Base-by-base conservation (phyloP, 176 grass and related monocot species). In the Echinochloa phyllopogon region DNA sequence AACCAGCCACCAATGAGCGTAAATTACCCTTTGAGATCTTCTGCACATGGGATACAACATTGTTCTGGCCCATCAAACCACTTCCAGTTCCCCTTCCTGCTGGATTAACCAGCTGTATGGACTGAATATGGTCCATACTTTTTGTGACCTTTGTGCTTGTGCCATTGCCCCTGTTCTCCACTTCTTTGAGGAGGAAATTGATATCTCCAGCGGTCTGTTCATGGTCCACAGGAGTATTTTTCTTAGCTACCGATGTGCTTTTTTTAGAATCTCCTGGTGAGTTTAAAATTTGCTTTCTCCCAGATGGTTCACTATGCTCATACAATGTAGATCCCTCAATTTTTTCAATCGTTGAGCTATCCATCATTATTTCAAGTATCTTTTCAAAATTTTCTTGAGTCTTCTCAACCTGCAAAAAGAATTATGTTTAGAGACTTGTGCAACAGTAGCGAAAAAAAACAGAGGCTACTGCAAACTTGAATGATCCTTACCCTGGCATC, bases 301-400 rank as follows among this genome's bases (percentile, higher is more conserved):
- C 82, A 86, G 83, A 90, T 69, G 65, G 20, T 87, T 82, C 80
- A 50, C 27, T 75, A 51, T 66, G 25, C 9, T 74, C 78, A 20
- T 27, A 78, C 5, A 37, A 41, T 74, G 58, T 81, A 86, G 45
- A 74, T 10, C 37, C 49, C 23, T 76, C 72, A 66, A 74, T 77
- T 8, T 80, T 70, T 80, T 77, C 90, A 69, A 50, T 41, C 51
- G 69, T 38, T 76, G 86, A 77, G 74, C 82, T 86, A 51, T 70
- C 65, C 83, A 86, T 88, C 85, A 91, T 95, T 87, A 98, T 94
- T 68, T 90, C 91, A 82, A 86, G 89, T 66, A 98, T 93, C 89
- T 76, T 92, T 58, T 80, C 72, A 66, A 95, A 98, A 48, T 92
- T 92, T 82, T 86, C 85, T 71, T 92, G 89, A 16, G 87, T 95